A percentile compares a stretch with the other conserved stretches of the same genome.
These are phyloP conservation scores for Melampsora americana DNA, from an alignment of 1,284 basidiomycete genomes.

Conservation along the genomic window DNA sequence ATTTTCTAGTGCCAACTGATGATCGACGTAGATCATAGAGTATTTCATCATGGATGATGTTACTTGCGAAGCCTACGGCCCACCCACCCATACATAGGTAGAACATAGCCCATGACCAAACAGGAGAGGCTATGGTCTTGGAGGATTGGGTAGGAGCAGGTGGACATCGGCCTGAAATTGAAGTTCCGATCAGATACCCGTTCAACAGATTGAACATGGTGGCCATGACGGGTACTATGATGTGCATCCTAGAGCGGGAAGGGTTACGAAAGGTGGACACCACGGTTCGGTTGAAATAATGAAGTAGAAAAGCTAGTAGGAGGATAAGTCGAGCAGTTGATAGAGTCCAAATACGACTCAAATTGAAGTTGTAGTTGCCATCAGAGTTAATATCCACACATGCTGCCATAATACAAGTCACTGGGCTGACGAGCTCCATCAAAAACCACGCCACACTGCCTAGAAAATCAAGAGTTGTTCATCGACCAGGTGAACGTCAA, in stretches of 20 bases:
- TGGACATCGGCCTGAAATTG: slow-evolving; percentile 52
- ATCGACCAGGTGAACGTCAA: slow-evolving; percentile 6
- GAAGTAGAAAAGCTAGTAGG: slow-evolving; percentile 64
- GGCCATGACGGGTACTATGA: slow-evolving; percentile 64
- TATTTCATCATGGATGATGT: slow-evolving; percentile 82
- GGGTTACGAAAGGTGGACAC: slow-evolving; percentile 78
- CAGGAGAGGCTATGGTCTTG: slow-evolving; percentile 48
- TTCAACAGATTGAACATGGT: slow-evolving; percentile 70
- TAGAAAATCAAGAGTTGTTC: slow-evolving; percentile 56
- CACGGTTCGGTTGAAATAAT: slow-evolving; percentile 80
- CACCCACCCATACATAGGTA: slow-evolving; percentile 66
- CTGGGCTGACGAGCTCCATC: slow-evolving; percentile 79
- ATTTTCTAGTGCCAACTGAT: slow-evolving; percentile 59
- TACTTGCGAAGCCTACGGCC: slow-evolving; percentile 69
- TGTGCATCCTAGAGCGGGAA: slow-evolving; percentile 71
- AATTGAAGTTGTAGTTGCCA: slow-evolving; percentile 46
- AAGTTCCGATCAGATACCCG: slow-evolving; percentile 68
- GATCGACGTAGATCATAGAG: slow-evolving; percentile 66
- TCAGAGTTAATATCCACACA: slow-evolving; percentile 53
- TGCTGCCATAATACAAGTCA: slow-evolving; percentile 59
- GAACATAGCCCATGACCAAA: slow-evolving; percentile 58
- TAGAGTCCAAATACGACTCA: background rate
- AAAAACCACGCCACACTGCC: slow-evolving; percentile 68
- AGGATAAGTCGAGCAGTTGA: slow-evolving; percentile 61
- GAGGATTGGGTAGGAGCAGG: slow-evolving; percentile 45